phyloP scores from a whole-genome alignment of 768 basidiomycete genomes.

The Rhizopogon vulgaris region DNA sequence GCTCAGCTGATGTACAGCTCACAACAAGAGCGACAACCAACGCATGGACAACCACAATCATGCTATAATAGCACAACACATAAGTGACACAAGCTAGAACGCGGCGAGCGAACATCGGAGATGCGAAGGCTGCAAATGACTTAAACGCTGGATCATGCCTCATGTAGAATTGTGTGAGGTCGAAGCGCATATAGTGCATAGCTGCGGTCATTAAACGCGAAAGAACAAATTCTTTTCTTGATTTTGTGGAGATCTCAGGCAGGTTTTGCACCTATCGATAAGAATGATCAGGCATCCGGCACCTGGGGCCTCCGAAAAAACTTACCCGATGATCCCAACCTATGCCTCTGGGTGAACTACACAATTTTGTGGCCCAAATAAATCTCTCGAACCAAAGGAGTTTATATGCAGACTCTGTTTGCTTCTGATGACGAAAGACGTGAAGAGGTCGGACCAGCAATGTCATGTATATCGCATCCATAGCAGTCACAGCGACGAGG shows the following conservation, averaged over 20 bases:
- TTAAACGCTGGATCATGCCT: constrained; percentile 6
- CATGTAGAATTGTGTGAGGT: constrained; percentile 8
- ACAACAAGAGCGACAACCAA: constrained; percentile 6
- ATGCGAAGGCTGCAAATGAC: not conserved
- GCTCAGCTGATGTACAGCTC: constrained; percentile 15
- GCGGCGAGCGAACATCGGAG: not conserved
- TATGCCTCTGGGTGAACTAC: constrained; percentile 28
- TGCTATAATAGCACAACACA: not conserved
- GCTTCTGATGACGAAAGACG: constrained; percentile 15
- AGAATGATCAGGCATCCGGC: not conserved
- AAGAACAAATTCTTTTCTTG: constrained; percentile 19
- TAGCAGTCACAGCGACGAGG: constrained; percentile 13
- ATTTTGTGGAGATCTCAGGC: constrained; percentile 7
- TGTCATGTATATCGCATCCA: constrained; percentile 23
- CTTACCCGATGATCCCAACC: constrained; percentile 29
- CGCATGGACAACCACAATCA: not conserved
- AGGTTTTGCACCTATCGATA: not conserved
- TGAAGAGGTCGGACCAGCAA: constrained; percentile 23
- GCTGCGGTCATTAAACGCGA: constrained; percentile 9
- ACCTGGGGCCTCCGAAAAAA: constrained; percentile 11
- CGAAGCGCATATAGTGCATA: constrained; percentile 8
- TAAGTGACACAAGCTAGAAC: not conserved
- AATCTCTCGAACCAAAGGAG: constrained; percentile 15
- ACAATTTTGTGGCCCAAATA: constrained; percentile 26
- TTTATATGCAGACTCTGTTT: constrained; percentile 4